phyloP scores from a whole-genome alignment of 495 filamentous ascomycete genomes.

The Lichina pygmaea region DNA sequence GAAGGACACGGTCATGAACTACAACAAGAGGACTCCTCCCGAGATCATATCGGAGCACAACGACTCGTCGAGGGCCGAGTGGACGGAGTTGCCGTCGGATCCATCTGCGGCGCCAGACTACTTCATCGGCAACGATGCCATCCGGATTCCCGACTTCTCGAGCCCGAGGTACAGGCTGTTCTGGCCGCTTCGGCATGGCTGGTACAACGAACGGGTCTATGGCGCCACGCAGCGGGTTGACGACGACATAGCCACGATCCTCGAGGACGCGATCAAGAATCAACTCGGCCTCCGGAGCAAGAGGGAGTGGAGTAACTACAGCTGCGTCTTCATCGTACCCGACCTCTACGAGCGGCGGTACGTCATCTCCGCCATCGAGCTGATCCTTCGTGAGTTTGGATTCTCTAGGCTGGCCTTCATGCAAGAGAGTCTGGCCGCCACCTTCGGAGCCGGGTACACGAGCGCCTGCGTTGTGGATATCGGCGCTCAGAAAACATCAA shows the following conservation, averaged over 20 bases:
- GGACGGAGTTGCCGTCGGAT: slow-evolving; percentile 52
- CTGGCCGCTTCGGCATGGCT: slow-evolving; percentile 73
- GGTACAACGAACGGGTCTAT: slow-evolving; percentile 79
- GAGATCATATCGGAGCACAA: slow-evolving; percentile 84
- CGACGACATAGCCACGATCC: slow-evolving; percentile 59
- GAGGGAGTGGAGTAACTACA: slow-evolving; percentile 68
- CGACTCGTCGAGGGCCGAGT: slow-evolving; percentile 74
- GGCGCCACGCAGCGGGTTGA: slow-evolving; percentile 43
- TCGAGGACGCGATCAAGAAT: slow-evolving; percentile 61
- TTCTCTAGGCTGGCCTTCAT: slow-evolving; percentile 78
- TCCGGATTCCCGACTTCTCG: slow-evolving; percentile 73
- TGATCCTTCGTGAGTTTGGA: slow-evolving; percentile 65
- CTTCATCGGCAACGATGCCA: slow-evolving; percentile 56
- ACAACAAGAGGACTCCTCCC: slow-evolving; percentile 53
- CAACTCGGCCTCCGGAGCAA: slow-evolving; percentile 55
- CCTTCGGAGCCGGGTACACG: slow-evolving; percentile 86
- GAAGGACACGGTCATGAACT: slow-evolving; percentile 80
- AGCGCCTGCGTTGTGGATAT: slow-evolving; percentile 87
- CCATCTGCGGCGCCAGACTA: slow-evolving; percentile 34
- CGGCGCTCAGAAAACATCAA: slow-evolving; percentile 91
- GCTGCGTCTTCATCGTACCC: slow-evolving; percentile 82
- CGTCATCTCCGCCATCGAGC: slow-evolving; percentile 55
- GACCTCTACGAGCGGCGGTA: slow-evolving; percentile 90
- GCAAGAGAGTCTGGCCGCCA: slow-evolving; percentile 81
- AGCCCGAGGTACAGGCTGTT: slow-evolving; percentile 68